Conservation (phyloP, 1,284 basidiomycete species). For the Leccinum ambiguum region DNA sequence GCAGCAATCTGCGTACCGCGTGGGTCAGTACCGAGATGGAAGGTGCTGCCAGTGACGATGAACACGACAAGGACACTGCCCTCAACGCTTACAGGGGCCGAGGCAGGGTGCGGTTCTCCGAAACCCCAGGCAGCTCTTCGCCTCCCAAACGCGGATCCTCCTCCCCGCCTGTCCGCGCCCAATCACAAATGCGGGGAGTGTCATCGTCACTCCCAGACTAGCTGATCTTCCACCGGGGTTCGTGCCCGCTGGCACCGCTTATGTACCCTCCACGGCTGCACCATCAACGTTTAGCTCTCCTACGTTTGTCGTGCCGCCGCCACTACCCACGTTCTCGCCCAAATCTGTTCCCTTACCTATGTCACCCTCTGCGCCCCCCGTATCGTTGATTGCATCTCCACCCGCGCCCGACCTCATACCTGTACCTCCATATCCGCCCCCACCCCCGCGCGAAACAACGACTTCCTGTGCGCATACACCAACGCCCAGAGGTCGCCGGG, state of each 20-base stretch:
- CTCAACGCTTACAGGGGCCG: constrained; percentile 13
- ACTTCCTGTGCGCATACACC: no score
- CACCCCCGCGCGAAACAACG: constrained; percentile 27
- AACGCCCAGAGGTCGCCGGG: no score
- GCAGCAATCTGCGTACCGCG: constrained; percentile 16
- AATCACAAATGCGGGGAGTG: background rate
- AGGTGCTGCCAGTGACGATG: constrained; percentile 20
- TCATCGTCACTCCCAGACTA: constrained; percentile 17
- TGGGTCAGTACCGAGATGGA: constrained; percentile 35
- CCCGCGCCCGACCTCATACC: constrained; percentile 10
- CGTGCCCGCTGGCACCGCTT: constrained; percentile 22
- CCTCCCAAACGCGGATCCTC: constrained; percentile 17
- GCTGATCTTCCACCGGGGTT: constrained; percentile 28
- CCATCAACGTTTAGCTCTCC: constrained; percentile 16
- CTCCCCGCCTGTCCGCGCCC: constrained; percentile 15
- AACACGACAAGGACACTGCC: constrained; percentile 18
- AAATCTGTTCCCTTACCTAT: constrained; percentile 15
- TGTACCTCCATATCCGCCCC: constrained; percentile 27
- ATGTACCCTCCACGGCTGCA: constrained; percentile 1
- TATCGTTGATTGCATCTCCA: constrained; percentile 1
- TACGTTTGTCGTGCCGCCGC: constrained; percentile 19
- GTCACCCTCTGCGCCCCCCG: constrained; percentile 7
- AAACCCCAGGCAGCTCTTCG: constrained; percentile 9
- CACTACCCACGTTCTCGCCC: constrained; percentile 17
- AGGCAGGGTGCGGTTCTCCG: constrained; percentile 20